Evolutionary conservation across 306 rosid species (phyloP), one percentile per base, ranked within the genome.

Genomic region (Rubus idaeus): DNA sequence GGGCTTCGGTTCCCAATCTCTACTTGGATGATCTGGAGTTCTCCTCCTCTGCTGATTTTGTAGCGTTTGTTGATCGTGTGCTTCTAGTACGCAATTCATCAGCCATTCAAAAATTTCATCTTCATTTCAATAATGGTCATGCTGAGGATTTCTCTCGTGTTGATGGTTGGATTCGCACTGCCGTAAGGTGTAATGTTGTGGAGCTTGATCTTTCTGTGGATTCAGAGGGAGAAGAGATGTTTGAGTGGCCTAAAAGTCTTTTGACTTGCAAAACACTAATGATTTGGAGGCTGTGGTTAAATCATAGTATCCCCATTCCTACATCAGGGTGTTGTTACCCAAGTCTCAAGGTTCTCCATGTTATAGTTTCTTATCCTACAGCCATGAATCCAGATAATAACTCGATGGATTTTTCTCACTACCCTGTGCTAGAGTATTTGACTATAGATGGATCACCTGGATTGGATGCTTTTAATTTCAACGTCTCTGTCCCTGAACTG

Each of bases 321-420:
- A 23, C 66, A 7, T 23, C 41, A 61, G 18, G 41, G 41, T 11
- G 66, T 23, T 30, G 6, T 44, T 44, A 5, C 41, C 41, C 42
- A 30, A 30, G 10, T 35, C 66, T 61, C 18, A 61, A 30, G 41
- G 26, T 12, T 14, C 63, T 57, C 12, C 6, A 20, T 57, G 13
- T 57, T 21, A 21, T 2, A 20, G 2, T 56, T 56, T n/a, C 11
- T 49, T 11, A 49, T 49, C 53, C 53, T 49, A 50, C 35, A 30
- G 35, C 35, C 35, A 30, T 30, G 3, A 11, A 8, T 47, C 3
- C 2, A 8, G 14, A 11, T 47, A 11, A 3, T 21, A 12, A 61
- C 66, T 61, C 66, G 5, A 23, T 61, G 66, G 66, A 61, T 61
- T 23, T 61, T 61, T 61, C 66, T 61, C 41, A 61, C 39, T 61